Base-by-base conservation (phyloP, 495 filamentous ascomycete species). In the Aspergillus cristatus region DNA sequence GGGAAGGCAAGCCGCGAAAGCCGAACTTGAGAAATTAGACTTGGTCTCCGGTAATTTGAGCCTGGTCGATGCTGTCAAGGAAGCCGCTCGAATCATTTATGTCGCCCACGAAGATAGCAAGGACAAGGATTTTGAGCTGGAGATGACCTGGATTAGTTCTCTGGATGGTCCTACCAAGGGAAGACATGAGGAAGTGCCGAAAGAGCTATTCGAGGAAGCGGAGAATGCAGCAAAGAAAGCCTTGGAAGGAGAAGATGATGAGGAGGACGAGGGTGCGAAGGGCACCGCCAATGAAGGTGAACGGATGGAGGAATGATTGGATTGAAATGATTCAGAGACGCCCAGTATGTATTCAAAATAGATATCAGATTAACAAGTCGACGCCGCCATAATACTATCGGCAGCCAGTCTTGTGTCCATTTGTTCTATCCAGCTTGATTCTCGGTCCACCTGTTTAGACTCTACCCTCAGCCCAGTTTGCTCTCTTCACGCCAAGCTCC, bases 51-150 rank as follows among this genome's bases (percentile, higher is more conserved):
- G 70, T 24, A 79, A 70, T 28, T 67, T 96, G n/a, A 84, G 78
- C 37, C 71, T 98, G 13, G 65, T 78, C 48, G 79, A 95, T 54
- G 91, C 81, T 20, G 87, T 97, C 46, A 96, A 94, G 70, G 87
- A 97, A 68, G 91, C 91, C 14, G 91, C 91, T 38, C 70, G 86
- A 30, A 97, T 98, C 50, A 95, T 98, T 60, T 89, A 94, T 60
- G 76, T 94, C 35, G 87, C 91, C 34, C 91, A 98, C 58, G 88
- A 94, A 55, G 91, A 98, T 54, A 94, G 85, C 73, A 84, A 84
- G 58, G 91, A 98, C 63, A 98, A 97, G 70, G 93, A 98, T 22
- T 97, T 97, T 48, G 93, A 98, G 73, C 68, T 98, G 24, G 91
- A 98, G 71, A 94, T 98, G 91, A 88, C 84, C 44, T 98, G 91